These are phyloP conservation scores for Solanum gandarillasii DNA, from an alignment of 257 asterid species.

Conservation along the genomic window DNA sequence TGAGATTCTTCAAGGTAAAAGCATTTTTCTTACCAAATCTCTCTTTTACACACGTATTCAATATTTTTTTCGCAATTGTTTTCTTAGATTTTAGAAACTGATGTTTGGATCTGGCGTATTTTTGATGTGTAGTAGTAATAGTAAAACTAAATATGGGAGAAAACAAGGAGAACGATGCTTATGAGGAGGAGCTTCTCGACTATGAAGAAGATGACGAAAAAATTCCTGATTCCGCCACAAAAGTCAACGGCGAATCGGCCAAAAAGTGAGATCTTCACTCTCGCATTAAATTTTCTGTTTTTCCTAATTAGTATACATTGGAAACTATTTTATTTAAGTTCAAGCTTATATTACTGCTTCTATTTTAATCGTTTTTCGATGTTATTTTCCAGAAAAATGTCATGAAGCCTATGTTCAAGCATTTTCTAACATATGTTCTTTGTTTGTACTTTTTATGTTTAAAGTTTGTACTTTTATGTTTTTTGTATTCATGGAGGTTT, in stretches of 20 bases:
- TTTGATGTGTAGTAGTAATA: neutral
- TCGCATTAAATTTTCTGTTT: neutral
- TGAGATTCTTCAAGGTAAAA: slow-evolving; percentile 11
- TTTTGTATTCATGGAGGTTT: neutral
- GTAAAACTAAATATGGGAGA: slow-evolving; percentile 44
- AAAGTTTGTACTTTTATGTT: neutral
- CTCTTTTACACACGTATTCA: neutral
- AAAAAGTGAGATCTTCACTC: slow-evolving; percentile 46
- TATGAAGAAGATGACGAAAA: slow-evolving; percentile 93
- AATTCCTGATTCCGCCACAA: slow-evolving; percentile 47
- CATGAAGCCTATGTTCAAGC: neutral
- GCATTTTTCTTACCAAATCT: neutral
- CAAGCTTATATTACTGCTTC: neutral
- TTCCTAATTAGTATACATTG: neutral
- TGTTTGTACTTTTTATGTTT: no score
- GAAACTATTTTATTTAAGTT: neutral
- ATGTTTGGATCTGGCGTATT: slow-evolving; percentile 7
- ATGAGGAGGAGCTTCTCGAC: slow-evolving; percentile 93
- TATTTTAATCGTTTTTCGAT: neutral
- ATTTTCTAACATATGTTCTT: no score
- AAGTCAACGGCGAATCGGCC: slow-evolving; percentile 78
- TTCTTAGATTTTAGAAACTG: no score
- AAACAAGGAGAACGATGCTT: slow-evolving; percentile 66
- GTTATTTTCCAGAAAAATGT: neutral
- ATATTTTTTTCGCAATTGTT: neutral